A percentile compares a stretch with the other conserved stretches of the same genome.
Conservation (phyloP, 805 yeast species). For the Lachancea meyersii region DNA sequence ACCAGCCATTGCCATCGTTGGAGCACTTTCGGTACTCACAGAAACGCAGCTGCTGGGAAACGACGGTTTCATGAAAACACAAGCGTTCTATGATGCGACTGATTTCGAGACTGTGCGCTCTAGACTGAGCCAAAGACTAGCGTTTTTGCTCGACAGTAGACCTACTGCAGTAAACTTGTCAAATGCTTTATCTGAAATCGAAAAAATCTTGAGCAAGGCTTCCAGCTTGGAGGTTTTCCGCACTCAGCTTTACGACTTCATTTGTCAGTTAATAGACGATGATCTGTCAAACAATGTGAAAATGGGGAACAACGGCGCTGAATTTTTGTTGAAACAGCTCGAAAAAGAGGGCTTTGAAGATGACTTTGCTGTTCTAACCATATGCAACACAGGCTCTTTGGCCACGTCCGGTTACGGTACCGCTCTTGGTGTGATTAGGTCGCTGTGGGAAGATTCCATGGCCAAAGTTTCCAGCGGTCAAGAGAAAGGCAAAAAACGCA, state of each 20-base stretch:
- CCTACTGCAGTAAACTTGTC: conserved; percentile 94
- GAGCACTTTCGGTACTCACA: conserved; percentile 74
- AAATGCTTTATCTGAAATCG: conserved; percentile 50
- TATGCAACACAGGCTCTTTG: conserved; percentile 93
- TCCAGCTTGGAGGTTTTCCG: conserved; percentile 24
- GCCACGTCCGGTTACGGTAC: conserved; percentile 99
- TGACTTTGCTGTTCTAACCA: conserved; percentile 77
- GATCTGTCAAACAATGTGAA: conserved; percentile 72
- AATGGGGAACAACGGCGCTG: conserved; percentile 77
- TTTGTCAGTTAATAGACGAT: conserved; percentile 56
- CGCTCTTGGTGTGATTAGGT: conserved; percentile 85
- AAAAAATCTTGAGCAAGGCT: conserved; percentile 28
- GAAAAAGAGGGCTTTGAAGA: conserved; percentile 46
- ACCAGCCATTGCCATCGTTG: conserved; percentile 96
- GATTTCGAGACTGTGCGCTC: conserved; percentile 33
- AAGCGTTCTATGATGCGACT: conserved; percentile 30
- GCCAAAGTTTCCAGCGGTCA: conserved; percentile 13
- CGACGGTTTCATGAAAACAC: conserved; percentile 22
- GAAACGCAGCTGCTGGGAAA: conserved; percentile 43
- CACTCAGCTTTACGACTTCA: conserved; percentile 37
- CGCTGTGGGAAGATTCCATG: conserved; percentile 46
- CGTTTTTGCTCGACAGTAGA: conserved; percentile 66
- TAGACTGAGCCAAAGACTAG: conserved; percentile 44
- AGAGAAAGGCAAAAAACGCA: conserved; percentile 21
- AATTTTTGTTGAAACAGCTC: conserved; percentile 49